Base-by-base conservation (phyloP, 1,284 basidiomycete species). In the Ceratorhiza oryzae-sativae region DNA sequence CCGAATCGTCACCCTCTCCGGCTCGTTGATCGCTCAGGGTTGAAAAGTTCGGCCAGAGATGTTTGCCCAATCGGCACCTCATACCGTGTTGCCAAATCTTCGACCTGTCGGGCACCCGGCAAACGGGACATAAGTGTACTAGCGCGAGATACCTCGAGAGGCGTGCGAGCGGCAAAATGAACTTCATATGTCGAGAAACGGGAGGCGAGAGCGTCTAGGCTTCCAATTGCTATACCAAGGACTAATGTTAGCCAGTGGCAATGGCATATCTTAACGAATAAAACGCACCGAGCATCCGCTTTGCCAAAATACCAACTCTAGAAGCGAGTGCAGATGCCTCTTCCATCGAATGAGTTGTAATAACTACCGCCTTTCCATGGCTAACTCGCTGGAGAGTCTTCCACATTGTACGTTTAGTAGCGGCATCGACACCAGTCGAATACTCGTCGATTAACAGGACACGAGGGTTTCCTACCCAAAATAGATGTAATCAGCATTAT, bases 321-420 rank as follows among this genome's bases (percentile, higher is more conserved):
- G 84, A 88, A 0, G 90, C 89, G 1, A 93, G 82, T 1, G 90
- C 89, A 6, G 90, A 90, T 0, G 91, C 91, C 79, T 93, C 91
- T 79, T 93, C 91, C 90, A 93, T 93, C 0, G 89, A 91, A 79
- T 93, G 91, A 86, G 79, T 79, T 18, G 80, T 80, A 72, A 80
- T 77, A 48, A 82, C 77, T 10, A 80, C 80, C 1, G 88, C 86
- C 78, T 90, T 88, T 59, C 89, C 87, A 42, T 84, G 82, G 0
- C 88, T 83, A 3, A 90, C 87, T 46, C 85, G 84, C 72, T 87
- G 83, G 58, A 93, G 81, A 0, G 90, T 91, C n/a, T 82, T 82
- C 92, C 92, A 94, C 85, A 93, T 91, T 30, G 92, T 90, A 53
- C 92, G 83, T 80, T 93, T 93, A 83, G 89, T 92, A 80, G 88